Evolutionary conservation across 306 rosid species (phyloP), one percentile per base, ranked within the genome.

Genomic region (Prunus dulcis): DNA sequence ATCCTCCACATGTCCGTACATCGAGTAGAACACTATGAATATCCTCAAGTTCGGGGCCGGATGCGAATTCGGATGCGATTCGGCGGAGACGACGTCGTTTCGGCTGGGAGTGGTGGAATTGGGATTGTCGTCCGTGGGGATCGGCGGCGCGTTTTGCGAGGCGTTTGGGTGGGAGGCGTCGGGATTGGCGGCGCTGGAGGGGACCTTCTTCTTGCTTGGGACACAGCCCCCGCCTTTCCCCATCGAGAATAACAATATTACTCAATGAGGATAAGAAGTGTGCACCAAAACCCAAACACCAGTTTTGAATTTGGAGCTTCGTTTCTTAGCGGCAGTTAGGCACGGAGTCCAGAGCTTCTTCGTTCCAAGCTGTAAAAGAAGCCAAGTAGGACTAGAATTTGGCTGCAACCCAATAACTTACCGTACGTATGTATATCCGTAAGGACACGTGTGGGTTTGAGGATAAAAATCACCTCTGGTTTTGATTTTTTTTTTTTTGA

Each of bases 211-310:
- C 92, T 92, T 95, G 90, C 97, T 95, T 19, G 96, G 97, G 72
- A 95, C 87, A 74, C 99, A 95, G 55, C 99, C 99, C 41, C 85
- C 91, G 73, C 99, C 97, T 82, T 95, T 95, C 51, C 97, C 97
- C 99, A 95, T 92, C 47, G 23, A 69, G 64, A 86, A 76, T 23
- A 20, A 9, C 8, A 60, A 43, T 69, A 63, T 49, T 78, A 27
- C 45, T 41, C 14, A 20, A 51, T 9, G 67, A 66, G 78, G 74
- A 41, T 32, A 57, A 15, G 60, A 34, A 57, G 61, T 41, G 25
- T 14, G 43, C 55, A 19, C 57, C 43, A 34, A 32, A 69, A 61
- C 15, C 52, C 34, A 73, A 46, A 52, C 12, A 41, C 47, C 18
- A 64, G 15, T n/a, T 64, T 65, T n/a, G 6, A 47, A 5, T 15